Base-by-base conservation (phyloP, 2,329 filamentous ascomycete species). In the Dactylellina leptospora region DNA sequence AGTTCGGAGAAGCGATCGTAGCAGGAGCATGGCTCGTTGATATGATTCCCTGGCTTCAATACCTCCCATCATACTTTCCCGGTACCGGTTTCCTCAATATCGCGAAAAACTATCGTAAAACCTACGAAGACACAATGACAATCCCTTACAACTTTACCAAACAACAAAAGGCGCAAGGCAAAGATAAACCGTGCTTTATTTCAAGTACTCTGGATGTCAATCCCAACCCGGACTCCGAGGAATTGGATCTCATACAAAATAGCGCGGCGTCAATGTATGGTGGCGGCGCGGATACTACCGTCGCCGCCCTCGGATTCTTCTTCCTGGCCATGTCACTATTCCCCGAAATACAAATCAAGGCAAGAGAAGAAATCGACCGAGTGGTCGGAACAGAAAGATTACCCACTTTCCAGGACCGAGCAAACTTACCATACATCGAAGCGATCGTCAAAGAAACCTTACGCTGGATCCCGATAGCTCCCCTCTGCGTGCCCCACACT, bases 361-460 rank as follows among this genome's bases (percentile, higher is more conserved):
- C 83, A 3, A 85, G 87, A 76, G 84, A 83, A 47, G 85, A 88
- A 77, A 81, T 87, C 11, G 85, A 87, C 74, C 78, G 81, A 6
- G 83, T 86, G 0, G 83, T 86, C 1, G 85, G 84, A 64, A 84
- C 84, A 13, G 81, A 84, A 66, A 81, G 83, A 18, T 81, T 86
- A 79, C 85, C 85, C 0, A 82, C 78, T 11, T 81, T 83, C 30
- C 78, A 79, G 5, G 84, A 87, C 75, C 83, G 82, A 74, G 78
- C 82, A 1, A 78, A 82, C 13, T 78, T 87, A 18, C 85, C 85
- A 0, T 84, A 81, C 0, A 81, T 86, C 8, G 80, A 85, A 13
- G 85, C 85, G 1, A 84, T 84, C 42, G 78, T 87, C 23, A 86
- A 87, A 77, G 85, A 87, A 78, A 84, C 83, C 11, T 77, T 86